Evolutionary conservation across 306 rosid species (phyloP).

Genomic region (apple (Malus domestica)): DNA sequence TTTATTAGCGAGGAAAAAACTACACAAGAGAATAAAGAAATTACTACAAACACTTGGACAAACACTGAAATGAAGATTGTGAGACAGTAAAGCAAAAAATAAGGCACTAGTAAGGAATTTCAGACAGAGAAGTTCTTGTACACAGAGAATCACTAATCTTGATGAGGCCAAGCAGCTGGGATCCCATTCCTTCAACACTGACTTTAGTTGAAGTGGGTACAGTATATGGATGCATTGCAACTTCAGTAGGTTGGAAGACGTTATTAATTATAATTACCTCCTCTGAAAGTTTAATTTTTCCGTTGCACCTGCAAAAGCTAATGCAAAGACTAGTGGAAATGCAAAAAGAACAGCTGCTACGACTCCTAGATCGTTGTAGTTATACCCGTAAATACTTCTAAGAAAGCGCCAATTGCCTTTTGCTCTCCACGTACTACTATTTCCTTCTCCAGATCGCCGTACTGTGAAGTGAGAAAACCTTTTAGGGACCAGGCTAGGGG

Average conservation of each 20-base stretch:
- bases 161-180: too few species aligned
- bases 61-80: not conserved
- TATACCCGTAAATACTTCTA: constrained; percentile 11
- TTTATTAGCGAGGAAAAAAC: not conserved
- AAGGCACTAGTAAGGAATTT: too few species aligned
- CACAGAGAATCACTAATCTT: too few species aligned
- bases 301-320: constrained; percentile 17
- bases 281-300: constrained; percentile 28
- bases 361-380: constrained; percentile 6
- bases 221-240: not conserved
- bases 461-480: constrained; percentile 20
- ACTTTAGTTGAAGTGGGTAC: not conserved
- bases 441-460: constrained; percentile 15
- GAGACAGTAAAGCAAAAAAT: not conserved
- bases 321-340: constrained; percentile 14
- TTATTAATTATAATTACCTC: constrained; percentile 6
- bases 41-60: not conserved
- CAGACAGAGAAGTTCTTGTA: too few species aligned
- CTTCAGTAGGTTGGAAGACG: not conserved
- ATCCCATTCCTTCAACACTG: not conserved
- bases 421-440: constrained; percentile 2
- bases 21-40: not conserved
- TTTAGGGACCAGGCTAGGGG: constrained; percentile 24
- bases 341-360: constrained; percentile 13
- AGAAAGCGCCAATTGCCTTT: constrained; percentile 9